These are phyloP conservation scores for Mucor mucedo DNA, from an alignment of 371 early-diverging fungal species.

Conservation along the genomic window DNA sequence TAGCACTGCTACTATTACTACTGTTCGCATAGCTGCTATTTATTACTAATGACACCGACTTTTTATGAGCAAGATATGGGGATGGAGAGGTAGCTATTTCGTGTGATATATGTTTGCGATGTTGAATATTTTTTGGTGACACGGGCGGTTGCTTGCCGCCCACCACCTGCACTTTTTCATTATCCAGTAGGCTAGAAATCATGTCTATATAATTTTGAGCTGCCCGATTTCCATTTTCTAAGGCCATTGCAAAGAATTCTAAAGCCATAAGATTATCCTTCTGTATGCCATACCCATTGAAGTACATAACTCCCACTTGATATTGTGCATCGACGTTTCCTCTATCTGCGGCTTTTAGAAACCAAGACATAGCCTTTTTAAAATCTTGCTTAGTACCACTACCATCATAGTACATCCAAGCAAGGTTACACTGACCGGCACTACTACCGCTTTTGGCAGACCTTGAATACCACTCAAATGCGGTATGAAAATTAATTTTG, in stretches of 20 bases:
- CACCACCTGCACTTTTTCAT: constrained; percentile 4
- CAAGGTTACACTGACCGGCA: constrained; percentile 10
- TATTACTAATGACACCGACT: not conserved
- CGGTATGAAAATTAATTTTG: constrained; percentile 1
- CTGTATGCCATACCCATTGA: constrained; percentile 7
- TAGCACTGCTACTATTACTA: not conserved
- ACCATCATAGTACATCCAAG: constrained; percentile 13
- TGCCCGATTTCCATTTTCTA: not conserved
- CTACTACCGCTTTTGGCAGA: constrained; percentile 9
- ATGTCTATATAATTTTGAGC: constrained; percentile 8
- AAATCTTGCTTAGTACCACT: constrained; percentile 5
- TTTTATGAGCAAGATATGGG: not conserved
- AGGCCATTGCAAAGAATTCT: not conserved
- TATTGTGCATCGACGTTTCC: constrained; percentile 6
- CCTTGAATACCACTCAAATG: constrained; percentile 16
- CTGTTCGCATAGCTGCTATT: not conserved
- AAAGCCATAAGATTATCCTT: constrained; percentile 1
- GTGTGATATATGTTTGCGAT: not conserved
- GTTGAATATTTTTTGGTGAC: not conserved
- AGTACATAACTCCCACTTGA: constrained; percentile 14
- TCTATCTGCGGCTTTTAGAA: constrained; percentile 6
- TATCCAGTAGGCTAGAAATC: not conserved
- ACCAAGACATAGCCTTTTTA: constrained; percentile 6
- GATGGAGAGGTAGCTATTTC: not conserved
- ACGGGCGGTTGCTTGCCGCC: not conserved